These are phyloP conservation scores for Penicillium goetzii DNA, from an alignment of 495 filamentous ascomycete species.

Conservation along the genomic window DNA sequence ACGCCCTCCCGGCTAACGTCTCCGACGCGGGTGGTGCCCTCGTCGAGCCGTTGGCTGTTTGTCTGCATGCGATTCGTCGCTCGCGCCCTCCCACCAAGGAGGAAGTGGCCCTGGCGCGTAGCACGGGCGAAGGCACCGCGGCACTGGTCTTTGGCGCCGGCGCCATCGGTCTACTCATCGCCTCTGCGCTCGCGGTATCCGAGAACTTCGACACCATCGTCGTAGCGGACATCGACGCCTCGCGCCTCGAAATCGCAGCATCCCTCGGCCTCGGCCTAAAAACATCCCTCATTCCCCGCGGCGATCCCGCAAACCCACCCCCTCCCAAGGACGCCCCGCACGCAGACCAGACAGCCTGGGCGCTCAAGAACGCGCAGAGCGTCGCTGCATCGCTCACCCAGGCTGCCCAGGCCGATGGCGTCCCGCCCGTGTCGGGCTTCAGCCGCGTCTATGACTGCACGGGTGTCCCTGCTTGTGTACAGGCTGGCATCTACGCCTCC, in stretches of 20 bases:
- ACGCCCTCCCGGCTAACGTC: slow-evolving; percentile 64
- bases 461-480: slow-evolving; percentile 82
- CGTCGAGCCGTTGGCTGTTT: slow-evolving; percentile 79
- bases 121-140: slow-evolving; percentile 42
- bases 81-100: slow-evolving; percentile 53
- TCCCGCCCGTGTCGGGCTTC: slow-evolving; percentile 55
- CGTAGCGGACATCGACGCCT: slow-evolving; percentile 78
- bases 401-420: slow-evolving; percentile 45
- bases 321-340: slow-evolving; percentile 44
- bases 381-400: slow-evolving; percentile 48
- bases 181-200: slow-evolving; percentile 59
- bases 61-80: slow-evolving; percentile 71
- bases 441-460: slow-evolving; percentile 89
- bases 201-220: slow-evolving; percentile 73
- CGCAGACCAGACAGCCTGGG: slow-evolving; percentile 45
- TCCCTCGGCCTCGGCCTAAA: slow-evolving; percentile 68
- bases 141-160: slow-evolving; percentile 82
- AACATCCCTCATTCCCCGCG: slow-evolving; percentile 61
- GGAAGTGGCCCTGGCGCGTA: slow-evolving; percentile 30
- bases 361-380: slow-evolving; percentile 43
- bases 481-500: slow-evolving; percentile 83
- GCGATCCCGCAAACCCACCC: slow-evolving; percentile 37
- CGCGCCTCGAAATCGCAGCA: slow-evolving; percentile 72
- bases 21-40: slow-evolving; percentile 72
- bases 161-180: slow-evolving; percentile 76